A percentile compares a stretch with the other conserved stretches of the same genome.
Evolutionary conservation across 1,284 basidiomycete genomes (phyloP).

Genomic region (Trametes sp.): DNA sequence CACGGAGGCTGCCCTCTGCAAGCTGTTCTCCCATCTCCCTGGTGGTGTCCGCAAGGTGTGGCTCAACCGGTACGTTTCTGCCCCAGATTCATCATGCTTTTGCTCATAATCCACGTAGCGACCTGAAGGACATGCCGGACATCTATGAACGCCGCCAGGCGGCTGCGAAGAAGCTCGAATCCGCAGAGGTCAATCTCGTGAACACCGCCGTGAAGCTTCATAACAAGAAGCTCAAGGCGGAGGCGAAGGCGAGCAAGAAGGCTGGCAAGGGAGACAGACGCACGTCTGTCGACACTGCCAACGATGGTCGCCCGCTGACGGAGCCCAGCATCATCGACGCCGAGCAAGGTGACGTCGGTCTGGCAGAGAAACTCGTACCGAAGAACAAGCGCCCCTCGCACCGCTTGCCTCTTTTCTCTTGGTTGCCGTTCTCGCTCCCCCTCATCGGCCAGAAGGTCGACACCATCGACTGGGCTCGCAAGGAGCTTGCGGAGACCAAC

Average conservation of each 20-base stretch:
- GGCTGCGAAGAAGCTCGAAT: constrained; percentile 84
- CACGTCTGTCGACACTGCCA: constrained; percentile 20
- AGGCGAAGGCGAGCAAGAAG: constrained; percentile 42
- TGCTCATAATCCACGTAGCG: constrained; percentile 36
- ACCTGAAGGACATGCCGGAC: constrained; percentile 86
- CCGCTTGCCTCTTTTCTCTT: constrained; percentile 65
- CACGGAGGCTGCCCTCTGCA: constrained; percentile 67
- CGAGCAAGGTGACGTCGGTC: constrained; percentile 51
- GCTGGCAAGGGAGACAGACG: constrained; percentile 43
- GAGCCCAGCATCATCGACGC: constrained; percentile 50
- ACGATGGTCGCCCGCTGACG: constrained; percentile 54
- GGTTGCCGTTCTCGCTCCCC: constrained; percentile 66
- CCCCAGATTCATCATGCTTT: background rate
- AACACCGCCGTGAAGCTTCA: constrained; percentile 76
- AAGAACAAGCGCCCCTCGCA: constrained; percentile 80
- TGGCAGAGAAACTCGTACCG: constrained; percentile 70
- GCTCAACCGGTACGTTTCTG: constrained; percentile 71
- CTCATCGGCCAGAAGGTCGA: constrained; percentile 88
- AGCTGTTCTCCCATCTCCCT: constrained; percentile 78
- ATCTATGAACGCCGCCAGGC: constrained; percentile 81
- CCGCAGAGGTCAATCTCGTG: constrained; percentile 81
- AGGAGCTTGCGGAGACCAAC: constrained; percentile 67
- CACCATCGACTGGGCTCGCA: constrained; percentile 89
- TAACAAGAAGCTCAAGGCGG: constrained; percentile 55
- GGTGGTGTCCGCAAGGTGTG: constrained; percentile 90